Conservation (phyloP, 768 basidiomycete genomes). For the Fomitopsis pulvina region DNA sequence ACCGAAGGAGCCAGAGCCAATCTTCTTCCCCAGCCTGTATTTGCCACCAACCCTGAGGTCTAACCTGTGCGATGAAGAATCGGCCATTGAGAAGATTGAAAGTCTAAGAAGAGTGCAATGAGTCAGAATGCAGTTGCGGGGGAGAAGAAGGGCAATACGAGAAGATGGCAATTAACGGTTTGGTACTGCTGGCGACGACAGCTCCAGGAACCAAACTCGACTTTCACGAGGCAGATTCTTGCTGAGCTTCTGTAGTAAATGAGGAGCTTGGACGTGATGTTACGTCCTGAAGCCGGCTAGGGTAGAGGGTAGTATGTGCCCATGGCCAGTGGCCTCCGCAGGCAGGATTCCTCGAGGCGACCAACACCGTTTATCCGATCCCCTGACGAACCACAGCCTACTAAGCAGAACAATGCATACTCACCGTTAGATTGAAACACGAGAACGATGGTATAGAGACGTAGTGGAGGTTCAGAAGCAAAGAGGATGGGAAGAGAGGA, state of each 20-base stretch:
- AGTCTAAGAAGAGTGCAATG: neutral
- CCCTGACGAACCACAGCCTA: slow-evolving; percentile 4
- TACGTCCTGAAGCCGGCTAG: slow-evolving; percentile 11
- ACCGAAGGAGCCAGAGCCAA: slow-evolving; percentile 98
- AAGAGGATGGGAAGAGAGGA: slow-evolving; percentile 21
- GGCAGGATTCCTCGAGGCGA: slow-evolving; percentile 15
- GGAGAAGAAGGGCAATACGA: neutral
- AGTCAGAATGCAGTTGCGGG: neutral
- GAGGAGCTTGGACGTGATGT: slow-evolving; percentile 3
- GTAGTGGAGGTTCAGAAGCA: slow-evolving; percentile 10
- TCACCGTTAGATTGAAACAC: slow-evolving; percentile 8
- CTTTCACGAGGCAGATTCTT: no score
- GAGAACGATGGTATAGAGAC: slow-evolving; percentile 8
- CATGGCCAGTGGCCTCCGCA: slow-evolving; percentile 1
- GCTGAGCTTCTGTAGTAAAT: no score
- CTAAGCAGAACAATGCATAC: slow-evolving; percentile 21
- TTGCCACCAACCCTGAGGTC: slow-evolving; percentile 90
- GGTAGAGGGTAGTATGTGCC: neutral
- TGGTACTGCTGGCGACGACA: neutral
- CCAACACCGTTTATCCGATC: slow-evolving; percentile 6
- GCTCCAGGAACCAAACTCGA: no score
- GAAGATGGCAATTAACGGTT: slow-evolving; percentile 5
- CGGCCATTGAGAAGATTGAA: slow-evolving; percentile 49
- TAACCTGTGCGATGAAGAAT: slow-evolving; percentile 62
- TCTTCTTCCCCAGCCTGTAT: slow-evolving; percentile 98